These are phyloP conservation scores for Triticum dicoccoides DNA, from an alignment of 176 grass and related monocot species.

Conservation along the genomic window DNA sequence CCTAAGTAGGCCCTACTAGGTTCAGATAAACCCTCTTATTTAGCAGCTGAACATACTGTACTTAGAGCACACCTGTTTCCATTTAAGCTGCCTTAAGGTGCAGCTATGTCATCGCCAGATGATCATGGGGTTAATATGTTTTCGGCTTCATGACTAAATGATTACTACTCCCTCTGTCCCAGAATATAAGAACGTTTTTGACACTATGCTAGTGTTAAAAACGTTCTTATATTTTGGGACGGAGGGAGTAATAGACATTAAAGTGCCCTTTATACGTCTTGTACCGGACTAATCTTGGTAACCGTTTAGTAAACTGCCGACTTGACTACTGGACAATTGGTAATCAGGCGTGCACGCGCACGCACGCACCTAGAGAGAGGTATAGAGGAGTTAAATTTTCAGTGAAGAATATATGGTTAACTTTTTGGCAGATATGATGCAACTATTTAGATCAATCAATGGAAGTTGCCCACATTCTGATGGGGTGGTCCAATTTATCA, in stretches of 20 bases:
- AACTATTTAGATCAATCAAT: neutral
- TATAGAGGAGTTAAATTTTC: neutral
- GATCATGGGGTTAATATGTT: neutral
- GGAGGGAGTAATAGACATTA: neutral
- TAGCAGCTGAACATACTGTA: neutral
- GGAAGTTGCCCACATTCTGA: neutral
- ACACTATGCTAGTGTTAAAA: no score
- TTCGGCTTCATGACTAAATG: neutral
- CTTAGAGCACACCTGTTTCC: neutral
- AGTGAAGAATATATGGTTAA: neutral
- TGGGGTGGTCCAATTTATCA: neutral
- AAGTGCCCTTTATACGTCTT: neutral
- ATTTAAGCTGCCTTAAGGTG: neutral
- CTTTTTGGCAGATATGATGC: neutral
- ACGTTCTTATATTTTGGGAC: no score
- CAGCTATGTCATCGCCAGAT: neutral
- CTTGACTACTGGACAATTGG: neutral
- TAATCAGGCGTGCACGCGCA: neutral
- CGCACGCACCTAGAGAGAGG: neutral
- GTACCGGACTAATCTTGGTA: neutral
- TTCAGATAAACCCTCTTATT: slow-evolving; percentile 3
- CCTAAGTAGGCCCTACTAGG: neutral
- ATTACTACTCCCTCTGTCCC: neutral
- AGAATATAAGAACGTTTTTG: no score
- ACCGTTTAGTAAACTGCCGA: neutral